phyloP scores from a whole-genome alignment of 2,329 filamentous ascomycete species.

The Microascus cirrosus region DNA sequence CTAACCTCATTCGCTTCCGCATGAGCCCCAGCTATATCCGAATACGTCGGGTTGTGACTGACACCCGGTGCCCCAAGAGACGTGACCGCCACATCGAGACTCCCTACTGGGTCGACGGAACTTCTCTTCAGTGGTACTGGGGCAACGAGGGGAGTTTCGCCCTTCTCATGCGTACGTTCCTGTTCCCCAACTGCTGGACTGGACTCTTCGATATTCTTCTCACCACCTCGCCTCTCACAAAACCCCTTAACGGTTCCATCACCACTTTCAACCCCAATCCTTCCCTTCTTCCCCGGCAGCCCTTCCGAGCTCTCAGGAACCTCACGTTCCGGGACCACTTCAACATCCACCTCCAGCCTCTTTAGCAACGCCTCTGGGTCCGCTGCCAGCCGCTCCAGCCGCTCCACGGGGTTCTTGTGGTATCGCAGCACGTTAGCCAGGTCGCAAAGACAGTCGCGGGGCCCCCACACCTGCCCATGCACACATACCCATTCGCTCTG shows the following conservation, averaged over 20 bases:
- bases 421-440: constrained; percentile 39
- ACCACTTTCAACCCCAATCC: background rate
- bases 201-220: background rate
- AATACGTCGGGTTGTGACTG: background rate
- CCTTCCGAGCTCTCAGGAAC: constrained; percentile 31
- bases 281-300: background rate
- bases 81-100: background rate
- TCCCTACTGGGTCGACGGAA: constrained; percentile 15
- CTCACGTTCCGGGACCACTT: constrained; percentile 6
- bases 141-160: background rate
- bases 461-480: constrained; percentile 37
- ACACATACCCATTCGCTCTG: constrained; percentile 93
- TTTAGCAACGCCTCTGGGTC: constrained; percentile 30
- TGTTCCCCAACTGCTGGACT: background rate
- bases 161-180: background rate
- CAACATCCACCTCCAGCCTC: constrained; percentile 5
- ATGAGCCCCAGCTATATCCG: background rate
- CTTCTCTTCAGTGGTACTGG: constrained; percentile 5
- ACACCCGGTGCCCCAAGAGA: background rate
- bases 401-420: constrained; percentile 56
- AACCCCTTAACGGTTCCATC: background rate
- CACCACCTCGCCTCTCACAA: background rate
- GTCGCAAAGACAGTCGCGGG: constrained; percentile 42
- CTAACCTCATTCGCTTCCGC: too few species aligned
- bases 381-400: constrained; percentile 60